Conservation (phyloP, 108 stramenopile species). For the Cyclotella kingstonii region DNA sequence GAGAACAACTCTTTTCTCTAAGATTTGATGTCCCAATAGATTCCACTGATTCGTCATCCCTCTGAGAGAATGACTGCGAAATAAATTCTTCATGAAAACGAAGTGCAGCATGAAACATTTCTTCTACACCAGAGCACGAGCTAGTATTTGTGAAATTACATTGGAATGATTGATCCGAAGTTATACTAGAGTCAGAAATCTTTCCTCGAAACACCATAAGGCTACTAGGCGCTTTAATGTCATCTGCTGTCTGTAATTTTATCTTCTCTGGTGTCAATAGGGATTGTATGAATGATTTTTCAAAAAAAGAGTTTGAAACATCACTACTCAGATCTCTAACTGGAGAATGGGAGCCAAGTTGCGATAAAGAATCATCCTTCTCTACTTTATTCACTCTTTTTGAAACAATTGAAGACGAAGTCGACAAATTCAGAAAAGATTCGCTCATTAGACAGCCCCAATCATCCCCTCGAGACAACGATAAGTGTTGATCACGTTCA, state of each 20-base stretch:
- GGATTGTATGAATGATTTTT: conserved; percentile 24
- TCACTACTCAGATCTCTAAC: conserved; percentile 5
- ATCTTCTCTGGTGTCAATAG: conserved; percentile 32
- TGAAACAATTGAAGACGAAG: conserved; percentile 18
- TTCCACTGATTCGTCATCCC: conserved; percentile 11
- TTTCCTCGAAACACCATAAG: conserved; percentile 20
- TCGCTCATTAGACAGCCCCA: conserved; percentile 41
- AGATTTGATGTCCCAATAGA: not conserved
- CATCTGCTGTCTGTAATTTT: not conserved
- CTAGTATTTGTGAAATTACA: conserved; percentile 7
- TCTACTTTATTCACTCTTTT: not conserved
- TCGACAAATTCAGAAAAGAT: conserved; percentile 16
- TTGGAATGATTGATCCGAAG: conserved; percentile 11
- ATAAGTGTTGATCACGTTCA: conserved; percentile 25
- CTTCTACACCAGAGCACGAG: conserved; percentile 16
- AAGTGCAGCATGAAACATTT: conserved; percentile 32
- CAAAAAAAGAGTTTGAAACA: conserved; percentile 21
- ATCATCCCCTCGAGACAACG: conserved; percentile 18
- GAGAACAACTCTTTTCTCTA: conserved; percentile 22
- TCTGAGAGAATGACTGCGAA: conserved; percentile 4
- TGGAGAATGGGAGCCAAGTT: conserved; percentile 8
- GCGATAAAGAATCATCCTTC: not conserved
- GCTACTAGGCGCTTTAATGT: not conserved
- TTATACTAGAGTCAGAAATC: conserved; percentile 1
- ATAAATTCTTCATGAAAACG: conserved; percentile 29